phyloP scores from a whole-genome alignment of 345 rosid genomes.

The Cochlearia excelsa region DNA sequence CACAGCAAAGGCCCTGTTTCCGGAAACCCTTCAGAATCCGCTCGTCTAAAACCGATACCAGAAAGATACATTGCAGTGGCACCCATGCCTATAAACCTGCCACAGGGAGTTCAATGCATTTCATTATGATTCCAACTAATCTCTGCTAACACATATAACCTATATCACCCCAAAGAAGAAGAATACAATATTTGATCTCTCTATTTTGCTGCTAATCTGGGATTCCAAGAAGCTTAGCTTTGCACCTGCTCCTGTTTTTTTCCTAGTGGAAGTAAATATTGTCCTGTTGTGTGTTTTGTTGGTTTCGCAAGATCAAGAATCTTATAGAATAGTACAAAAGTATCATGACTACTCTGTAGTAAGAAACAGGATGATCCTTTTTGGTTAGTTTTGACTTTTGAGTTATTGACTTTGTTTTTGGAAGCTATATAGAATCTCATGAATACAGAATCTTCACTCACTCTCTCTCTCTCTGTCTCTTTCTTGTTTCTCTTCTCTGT shows the following conservation, averaged over 20 bases:
- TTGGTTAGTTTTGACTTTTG: slow-evolving; percentile 14
- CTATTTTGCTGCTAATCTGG: slow-evolving; percentile 22
- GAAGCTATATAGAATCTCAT: slow-evolving; percentile 20
- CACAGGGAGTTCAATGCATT: slow-evolving; percentile 66
- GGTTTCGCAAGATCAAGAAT: too few species aligned
- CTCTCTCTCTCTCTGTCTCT: neutral
- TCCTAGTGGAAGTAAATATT: slow-evolving; percentile 24
- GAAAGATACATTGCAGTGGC: slow-evolving; percentile 64
- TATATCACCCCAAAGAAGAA: slow-evolving; percentile 4
- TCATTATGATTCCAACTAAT: slow-evolving; percentile 49
- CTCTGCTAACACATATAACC: slow-evolving; percentile 23
- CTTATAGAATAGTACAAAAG: too few species aligned
- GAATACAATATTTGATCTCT: slow-evolving; percentile 10
- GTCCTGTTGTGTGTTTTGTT: slow-evolving; percentile 5
- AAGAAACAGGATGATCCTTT: slow-evolving; percentile 24
- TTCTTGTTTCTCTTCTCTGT: slow-evolving; percentile 9
- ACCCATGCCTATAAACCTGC: slow-evolving; percentile 59
- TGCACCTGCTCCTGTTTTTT: slow-evolving; percentile 18
- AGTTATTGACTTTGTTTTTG: slow-evolving; percentile 20
- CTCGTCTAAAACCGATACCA: slow-evolving; percentile 39
- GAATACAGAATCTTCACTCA: slow-evolving; percentile 22
- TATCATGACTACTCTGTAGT: too few species aligned
- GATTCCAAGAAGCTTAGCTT: slow-evolving; percentile 20
- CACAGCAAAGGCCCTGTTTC: slow-evolving; percentile 56
- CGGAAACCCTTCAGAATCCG: too few species aligned